Evolutionary conservation across 1,284 basidiomycete species (phyloP).

Genomic region (Xerocomus nothofagi): DNA sequence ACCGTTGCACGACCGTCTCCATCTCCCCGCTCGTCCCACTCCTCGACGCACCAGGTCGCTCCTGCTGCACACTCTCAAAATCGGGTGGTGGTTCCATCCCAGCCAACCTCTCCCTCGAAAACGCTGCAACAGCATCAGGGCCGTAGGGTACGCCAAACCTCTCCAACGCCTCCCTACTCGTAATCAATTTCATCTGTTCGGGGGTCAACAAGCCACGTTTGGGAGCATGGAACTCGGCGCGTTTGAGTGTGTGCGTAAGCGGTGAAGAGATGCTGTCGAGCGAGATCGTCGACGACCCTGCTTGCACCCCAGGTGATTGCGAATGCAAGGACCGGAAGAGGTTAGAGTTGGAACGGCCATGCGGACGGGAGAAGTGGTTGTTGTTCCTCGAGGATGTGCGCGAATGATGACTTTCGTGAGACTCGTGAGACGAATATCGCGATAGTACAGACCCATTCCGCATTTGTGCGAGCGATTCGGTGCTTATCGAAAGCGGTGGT

Average conservation of each 20-base stretch:
- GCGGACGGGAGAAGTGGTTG: constrained; percentile 14
- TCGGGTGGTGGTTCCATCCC: constrained; percentile 36
- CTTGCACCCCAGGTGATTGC: constrained; percentile 19
- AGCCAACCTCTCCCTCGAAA: constrained; percentile 35
- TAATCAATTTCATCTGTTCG: constrained; percentile 52
- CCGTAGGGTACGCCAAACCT: constrained; percentile 55
- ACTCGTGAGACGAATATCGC: constrained; percentile 23
- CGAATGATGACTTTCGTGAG: constrained; percentile 28
- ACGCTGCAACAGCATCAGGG: constrained; percentile 44
- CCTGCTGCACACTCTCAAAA: constrained; percentile 19
- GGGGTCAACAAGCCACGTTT: constrained; percentile 47
- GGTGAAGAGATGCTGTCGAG: constrained; percentile 51
- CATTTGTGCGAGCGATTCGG: constrained; percentile 15
- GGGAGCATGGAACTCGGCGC: constrained; percentile 51
- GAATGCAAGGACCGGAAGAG: constrained; percentile 20
- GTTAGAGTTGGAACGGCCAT: constrained; percentile 39
- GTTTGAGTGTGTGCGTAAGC: constrained; percentile 48
- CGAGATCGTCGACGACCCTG: constrained; percentile 45
- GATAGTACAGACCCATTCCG: constrained; percentile 23
- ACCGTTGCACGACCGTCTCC: not conserved
- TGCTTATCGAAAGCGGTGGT: not conserved
- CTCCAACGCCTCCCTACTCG: constrained; percentile 46
- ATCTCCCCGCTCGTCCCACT: not conserved
- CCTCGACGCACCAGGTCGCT: not conserved
- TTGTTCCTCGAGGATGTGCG: constrained; percentile 14